Evolutionary conservation across 75 land plant species (phyloP).

Genomic region (Cunninghamia lanceolata): DNA sequence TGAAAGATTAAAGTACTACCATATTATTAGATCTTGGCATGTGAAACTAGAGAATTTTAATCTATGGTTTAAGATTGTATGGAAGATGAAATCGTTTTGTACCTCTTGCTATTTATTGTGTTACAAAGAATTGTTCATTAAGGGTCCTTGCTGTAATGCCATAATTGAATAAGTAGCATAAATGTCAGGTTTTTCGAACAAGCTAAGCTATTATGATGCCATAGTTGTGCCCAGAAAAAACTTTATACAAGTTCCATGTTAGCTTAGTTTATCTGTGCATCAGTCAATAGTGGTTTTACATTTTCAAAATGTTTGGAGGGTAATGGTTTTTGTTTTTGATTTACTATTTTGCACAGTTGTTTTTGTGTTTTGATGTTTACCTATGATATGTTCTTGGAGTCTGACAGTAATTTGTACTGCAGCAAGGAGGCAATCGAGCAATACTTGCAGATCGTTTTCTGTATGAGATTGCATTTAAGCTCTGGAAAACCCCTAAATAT

Average conservation of each 20-base stretch:
- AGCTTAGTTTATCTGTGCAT: not conserved
- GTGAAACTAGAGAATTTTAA: not conserved
- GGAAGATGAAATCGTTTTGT: not conserved
- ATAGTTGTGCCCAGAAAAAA: not conserved
- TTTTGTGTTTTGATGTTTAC: not conserved
- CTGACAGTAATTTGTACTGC: slow-evolving; percentile 18
- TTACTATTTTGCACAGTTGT: not conserved
- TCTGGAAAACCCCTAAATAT: slow-evolving; percentile 99
- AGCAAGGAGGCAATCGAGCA: slow-evolving; percentile 66
- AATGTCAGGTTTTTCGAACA: not conserved
- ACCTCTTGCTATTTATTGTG: not conserved
- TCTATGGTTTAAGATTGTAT: not conserved
- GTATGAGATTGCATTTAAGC: slow-evolving; percentile 93
- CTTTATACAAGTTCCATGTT: not conserved
- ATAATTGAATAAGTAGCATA: not conserved
- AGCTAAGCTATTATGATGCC: not conserved
- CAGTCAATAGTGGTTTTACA: not conserved
- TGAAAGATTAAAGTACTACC: not conserved
- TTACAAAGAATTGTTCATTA: not conserved
- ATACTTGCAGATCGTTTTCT: slow-evolving; percentile 88
- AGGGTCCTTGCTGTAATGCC: not conserved
- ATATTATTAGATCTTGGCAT: not conserved
- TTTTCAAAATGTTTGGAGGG: not conserved
- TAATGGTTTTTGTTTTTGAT: not conserved
- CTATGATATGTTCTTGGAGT: not conserved